Percentiles rank a stretch among this genome's conserved stretches.
These are phyloP conservation scores for Aureobasidium sp. DNA, from an alignment of 2,329 filamentous ascomycete species.

Conservation along the genomic window DNA sequence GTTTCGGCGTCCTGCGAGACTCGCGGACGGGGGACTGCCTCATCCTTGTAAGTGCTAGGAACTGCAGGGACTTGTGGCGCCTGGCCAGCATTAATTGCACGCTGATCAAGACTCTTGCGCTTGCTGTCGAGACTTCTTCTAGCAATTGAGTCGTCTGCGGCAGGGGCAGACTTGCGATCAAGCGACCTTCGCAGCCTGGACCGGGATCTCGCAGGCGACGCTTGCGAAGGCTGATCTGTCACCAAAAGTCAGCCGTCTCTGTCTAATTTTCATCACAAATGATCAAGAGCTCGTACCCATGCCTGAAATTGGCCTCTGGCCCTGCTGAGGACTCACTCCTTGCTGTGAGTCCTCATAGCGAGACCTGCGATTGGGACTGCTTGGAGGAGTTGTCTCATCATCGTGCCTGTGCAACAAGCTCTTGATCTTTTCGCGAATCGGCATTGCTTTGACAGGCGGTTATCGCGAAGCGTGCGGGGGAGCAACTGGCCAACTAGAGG, in stretches of 20 bases:
- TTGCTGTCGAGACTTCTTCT: constrained; percentile 2
- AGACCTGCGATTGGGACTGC: not conserved
- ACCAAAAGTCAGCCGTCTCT: constrained; percentile 1
- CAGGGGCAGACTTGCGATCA: not conserved
- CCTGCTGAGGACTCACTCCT: not conserved
- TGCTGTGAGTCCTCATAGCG: constrained; percentile 4
- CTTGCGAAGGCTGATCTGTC: constrained; percentile 7
- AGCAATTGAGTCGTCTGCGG: not conserved
- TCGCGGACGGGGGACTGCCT: not conserved
- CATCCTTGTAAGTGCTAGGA: constrained; percentile 1
- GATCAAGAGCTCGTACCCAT: not conserved
- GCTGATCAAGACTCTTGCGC: constrained; percentile 14
- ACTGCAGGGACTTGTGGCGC: constrained; percentile 3
- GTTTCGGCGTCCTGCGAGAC: constrained; percentile 3
- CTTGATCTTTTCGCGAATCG: constrained; percentile 13
- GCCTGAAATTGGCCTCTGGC: constrained; percentile 1
- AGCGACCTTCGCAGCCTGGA: constrained; percentile 2
- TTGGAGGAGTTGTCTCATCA: constrained; percentile 2
- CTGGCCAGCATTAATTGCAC: not conserved
- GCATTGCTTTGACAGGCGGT: constrained; percentile 3
- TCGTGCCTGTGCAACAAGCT: constrained; percentile 10
- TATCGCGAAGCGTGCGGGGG: not conserved
- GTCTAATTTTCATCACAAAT: not conserved
- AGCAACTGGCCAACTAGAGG: not conserved
- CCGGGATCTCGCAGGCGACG: constrained; percentile 7